Base-by-base conservation (phyloP, 192 early-diverging fungal species). In the Rhizoclosmatium sp. region DNA sequence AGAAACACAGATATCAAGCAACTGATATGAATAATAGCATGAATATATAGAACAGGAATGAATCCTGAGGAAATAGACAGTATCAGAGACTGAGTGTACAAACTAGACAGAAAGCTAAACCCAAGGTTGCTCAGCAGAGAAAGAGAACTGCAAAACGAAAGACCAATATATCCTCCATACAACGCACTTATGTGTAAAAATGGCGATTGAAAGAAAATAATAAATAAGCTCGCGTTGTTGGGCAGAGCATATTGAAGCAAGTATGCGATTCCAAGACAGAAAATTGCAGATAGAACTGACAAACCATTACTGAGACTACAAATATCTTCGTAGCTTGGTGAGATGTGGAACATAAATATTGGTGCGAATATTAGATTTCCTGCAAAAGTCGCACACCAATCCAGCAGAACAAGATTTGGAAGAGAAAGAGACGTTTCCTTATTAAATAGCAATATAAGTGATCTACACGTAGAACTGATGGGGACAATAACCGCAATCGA, bases 301-400 rank as follows among this genome's bases (percentile, higher is more conserved):
- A 41, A 7, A 5, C 19, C 10, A 16, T 2, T 62, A 2, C n/a
- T 42, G n/a, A 62, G 21, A 31, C 23, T 19, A 4, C n/a, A 31
- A 31, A 68, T 21, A 23, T 62, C 56, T 12, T 39, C n/a, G 3
- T 3, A 10, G 21, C 4, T 71, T 14, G 42, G 39, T 5, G 59
- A 64, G 7, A 12, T 7, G 4, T 5, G 42, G n/a, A 12, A 2
- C 72, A 75, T 19, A 12, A 62, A 47, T 1, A 62, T 10, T 5
- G 72, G 56, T 51, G 23, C 72, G 45, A 75, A 3, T 21, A 62
- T 59, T 21, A 62, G 16, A 44, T 62, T 10, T 31, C 72, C 59
- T 16, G 58, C 54, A 60, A 49, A 59, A 5, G 42, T 75, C 21
- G 72, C 56, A 75, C 42, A 10, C 72, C 72, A 75, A 39, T 75